phyloP scores from a whole-genome alignment of 768 basidiomycete genomes.

The Suillus lakei region DNA sequence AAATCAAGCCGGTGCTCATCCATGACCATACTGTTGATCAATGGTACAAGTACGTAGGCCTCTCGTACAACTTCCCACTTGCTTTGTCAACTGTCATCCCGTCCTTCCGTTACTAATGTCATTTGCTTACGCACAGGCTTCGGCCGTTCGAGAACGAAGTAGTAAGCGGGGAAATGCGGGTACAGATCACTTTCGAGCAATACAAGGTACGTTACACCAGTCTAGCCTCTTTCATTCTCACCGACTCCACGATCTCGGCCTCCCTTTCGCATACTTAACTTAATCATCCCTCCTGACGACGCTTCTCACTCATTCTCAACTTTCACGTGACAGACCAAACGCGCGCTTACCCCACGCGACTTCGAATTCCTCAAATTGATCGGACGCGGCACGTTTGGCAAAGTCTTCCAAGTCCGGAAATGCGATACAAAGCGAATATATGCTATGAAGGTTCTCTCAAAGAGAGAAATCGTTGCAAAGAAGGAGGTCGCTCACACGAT shows the following conservation, averaged over 20 bases:
- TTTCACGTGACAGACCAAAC: conserved; percentile 65
- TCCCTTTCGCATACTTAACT: conserved; percentile 26
- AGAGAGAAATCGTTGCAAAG: conserved; percentile 98
- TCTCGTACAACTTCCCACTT: conserved; percentile 21
- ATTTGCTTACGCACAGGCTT: conserved; percentile 51
- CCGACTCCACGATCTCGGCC: conserved; percentile 28
- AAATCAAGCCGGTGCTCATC: conserved; percentile 89
- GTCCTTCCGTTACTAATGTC: conserved; percentile 20
- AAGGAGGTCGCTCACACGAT: conserved; percentile 99
- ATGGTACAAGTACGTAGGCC: conserved; percentile 86
- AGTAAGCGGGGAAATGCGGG: conserved; percentile 91
- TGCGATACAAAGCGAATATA: conserved; percentile 98
- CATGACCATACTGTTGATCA: conserved; percentile 96
- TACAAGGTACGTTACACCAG: conserved; percentile 67
- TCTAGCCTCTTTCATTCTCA: conserved; percentile 27
- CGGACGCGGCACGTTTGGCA: conserved; percentile 96
- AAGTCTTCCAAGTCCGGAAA: conserved; percentile 99
- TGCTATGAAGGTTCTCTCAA: conserved; percentile 99
- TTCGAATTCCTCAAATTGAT: conserved; percentile 99
- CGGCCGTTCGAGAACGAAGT: conserved; percentile 77
- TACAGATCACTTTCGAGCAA: conserved; percentile 94
- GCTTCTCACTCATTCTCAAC: conserved; percentile 19
- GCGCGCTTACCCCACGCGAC: conserved; percentile 88
- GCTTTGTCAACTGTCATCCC: conserved; percentile 18
- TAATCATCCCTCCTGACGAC: conserved; percentile 24